These are phyloP conservation scores for Euphorbia peplus DNA, from an alignment of 345 rosid species.

Conservation along the genomic window DNA sequence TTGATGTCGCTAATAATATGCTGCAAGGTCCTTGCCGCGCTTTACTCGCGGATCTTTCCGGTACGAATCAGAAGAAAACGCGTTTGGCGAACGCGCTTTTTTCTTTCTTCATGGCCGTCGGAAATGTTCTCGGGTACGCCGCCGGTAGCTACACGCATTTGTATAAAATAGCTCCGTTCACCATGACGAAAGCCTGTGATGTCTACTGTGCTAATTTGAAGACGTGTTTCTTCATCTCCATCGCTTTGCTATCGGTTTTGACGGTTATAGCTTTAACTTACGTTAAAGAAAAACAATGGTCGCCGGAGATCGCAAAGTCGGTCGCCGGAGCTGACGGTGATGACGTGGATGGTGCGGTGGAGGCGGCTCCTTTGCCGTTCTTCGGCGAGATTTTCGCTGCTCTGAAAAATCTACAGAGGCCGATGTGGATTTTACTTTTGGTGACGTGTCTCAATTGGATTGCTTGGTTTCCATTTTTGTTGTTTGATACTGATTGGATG, in stretches of 20 bases:
- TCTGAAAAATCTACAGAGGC: conserved; percentile 46
- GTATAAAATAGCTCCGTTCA: conserved; percentile 57
- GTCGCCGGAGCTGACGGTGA: conserved; percentile 5
- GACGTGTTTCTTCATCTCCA: conserved; percentile 67
- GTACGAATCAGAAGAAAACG: conserved; percentile 45
- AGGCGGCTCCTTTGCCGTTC: conserved; percentile 14
- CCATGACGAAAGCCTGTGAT: conserved; percentile 65
- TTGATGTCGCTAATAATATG: conserved; percentile 88
- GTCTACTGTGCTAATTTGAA: conserved; percentile 85
- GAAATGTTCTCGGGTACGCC: conserved; percentile 77
- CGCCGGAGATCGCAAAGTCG: conserved; percentile 6
- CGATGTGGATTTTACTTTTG: conserved; percentile 69
- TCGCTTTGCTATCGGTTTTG: conserved; percentile 43
- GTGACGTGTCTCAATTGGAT: conserved; percentile 87
- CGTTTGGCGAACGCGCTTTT: conserved; percentile 57
- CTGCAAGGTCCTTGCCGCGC: conserved; percentile 86
- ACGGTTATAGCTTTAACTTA: conserved; percentile 41
- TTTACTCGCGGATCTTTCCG: conserved; percentile 74
- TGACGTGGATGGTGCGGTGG: background rate
- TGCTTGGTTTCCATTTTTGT: conserved; percentile 84
- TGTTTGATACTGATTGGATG: conserved; percentile 92
- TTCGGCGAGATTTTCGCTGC: conserved; percentile 45
- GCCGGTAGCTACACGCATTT: conserved; percentile 63
- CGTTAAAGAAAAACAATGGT: conserved; percentile 46
- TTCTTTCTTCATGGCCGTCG: conserved; percentile 92